phyloP scores from a whole-genome alignment of 1,284 basidiomycete species.

The Ganoderma sp. region DNA sequence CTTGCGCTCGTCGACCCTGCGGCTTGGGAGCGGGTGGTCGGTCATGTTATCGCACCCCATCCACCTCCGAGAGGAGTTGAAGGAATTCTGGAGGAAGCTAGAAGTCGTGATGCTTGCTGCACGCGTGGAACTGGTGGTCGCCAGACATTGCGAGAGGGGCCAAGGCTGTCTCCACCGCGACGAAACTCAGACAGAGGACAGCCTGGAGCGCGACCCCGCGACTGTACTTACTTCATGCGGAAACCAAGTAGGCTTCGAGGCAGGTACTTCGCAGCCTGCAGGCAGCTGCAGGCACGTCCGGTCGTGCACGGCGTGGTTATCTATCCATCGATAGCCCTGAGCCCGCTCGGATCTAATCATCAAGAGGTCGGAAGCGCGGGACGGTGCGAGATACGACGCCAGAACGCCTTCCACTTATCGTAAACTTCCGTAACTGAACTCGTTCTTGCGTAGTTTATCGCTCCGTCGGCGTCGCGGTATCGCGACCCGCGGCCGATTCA shows the following conservation, averaged over 20 bases:
- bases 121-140: neutral
- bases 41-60: neutral
- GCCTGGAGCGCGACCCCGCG: neutral
- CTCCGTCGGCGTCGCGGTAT: neutral
- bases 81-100: neutral
- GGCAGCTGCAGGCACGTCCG: neutral
- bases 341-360: slow-evolving; percentile 5
- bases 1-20: neutral
- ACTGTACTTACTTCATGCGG: too few species aligned
- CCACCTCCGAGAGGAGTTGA: neutral
- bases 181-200: neutral
- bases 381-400: neutral
- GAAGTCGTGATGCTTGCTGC: neutral
- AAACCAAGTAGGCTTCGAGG: neutral
- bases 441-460: neutral
- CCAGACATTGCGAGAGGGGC: neutral
- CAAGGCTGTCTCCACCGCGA: neutral
- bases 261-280: neutral
- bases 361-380: neutral
- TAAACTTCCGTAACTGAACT: neutral
- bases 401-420: neutral
- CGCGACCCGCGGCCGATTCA: neutral
- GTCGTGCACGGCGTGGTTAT: slow-evolving; percentile 3
- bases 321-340: slow-evolving; percentile 10
- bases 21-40: neutral